These are phyloP conservation scores for Chamaecyparis obtusa DNA, from an alignment of 75 land plant species.

Conservation along the genomic window DNA sequence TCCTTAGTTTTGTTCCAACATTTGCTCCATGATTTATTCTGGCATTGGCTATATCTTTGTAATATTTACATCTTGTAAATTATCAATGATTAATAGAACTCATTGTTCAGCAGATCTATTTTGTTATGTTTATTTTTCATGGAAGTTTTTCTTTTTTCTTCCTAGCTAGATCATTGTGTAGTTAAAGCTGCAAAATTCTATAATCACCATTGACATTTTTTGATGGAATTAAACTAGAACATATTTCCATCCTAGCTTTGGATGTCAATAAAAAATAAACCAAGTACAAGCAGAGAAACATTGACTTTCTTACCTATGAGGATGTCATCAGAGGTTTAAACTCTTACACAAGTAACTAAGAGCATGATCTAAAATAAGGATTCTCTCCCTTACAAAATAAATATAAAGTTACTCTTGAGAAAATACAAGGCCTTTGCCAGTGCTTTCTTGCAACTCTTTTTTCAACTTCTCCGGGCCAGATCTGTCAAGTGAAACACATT, in stretches of 20 bases:
- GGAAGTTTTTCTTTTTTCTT: too few relatives aligned
- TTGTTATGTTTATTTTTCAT: too few relatives aligned
- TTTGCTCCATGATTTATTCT: too few relatives aligned
- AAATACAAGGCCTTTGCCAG: background rate
- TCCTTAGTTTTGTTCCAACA: too few relatives aligned
- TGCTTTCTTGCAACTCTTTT: background rate
- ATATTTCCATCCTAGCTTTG: background rate
- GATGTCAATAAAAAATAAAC: background rate
- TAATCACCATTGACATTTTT: background rate
- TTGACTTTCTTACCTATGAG: background rate
- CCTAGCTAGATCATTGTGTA: too few relatives aligned
- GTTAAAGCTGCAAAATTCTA: too few relatives aligned
- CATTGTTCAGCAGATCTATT: too few relatives aligned
- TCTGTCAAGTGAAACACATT: background rate
- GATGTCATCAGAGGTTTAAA: background rate
- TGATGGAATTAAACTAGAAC: background rate
- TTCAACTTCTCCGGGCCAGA: slow-evolving; percentile 8
- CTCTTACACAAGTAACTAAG: background rate
- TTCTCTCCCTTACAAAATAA: background rate
- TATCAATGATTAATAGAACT: too few relatives aligned
- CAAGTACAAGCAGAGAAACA: background rate
- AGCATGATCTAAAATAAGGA: background rate
- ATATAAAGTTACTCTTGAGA: background rate
- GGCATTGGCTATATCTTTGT: too few relatives aligned
- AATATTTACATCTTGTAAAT: too few relatives aligned